A percentile compares a stretch with the other conserved stretches of the same genome.
Evolutionary conservation across 2,329 filamentous ascomycete species (phyloP).

Genomic region (Botrytis squamosa): DNA sequence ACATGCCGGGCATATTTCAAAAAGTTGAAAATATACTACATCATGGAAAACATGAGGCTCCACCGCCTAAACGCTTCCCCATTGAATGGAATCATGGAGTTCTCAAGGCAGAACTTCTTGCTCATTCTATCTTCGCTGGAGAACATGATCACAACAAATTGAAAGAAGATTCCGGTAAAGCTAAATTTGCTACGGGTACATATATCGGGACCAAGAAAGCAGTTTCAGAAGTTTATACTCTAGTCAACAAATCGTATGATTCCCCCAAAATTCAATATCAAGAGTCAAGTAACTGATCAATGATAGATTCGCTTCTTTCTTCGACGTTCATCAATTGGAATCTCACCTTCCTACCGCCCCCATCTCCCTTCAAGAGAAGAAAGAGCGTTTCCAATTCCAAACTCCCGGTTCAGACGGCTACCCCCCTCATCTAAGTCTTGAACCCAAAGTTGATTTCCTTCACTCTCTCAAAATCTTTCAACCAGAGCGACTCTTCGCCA

Average conservation of each 20-base stretch:
- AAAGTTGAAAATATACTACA: constrained; percentile 11
- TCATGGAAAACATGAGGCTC: constrained; percentile 1
- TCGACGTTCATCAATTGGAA: constrained; percentile 16
- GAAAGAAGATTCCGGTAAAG: neutral
- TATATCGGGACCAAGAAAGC: constrained; percentile 19
- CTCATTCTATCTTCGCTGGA: constrained; percentile 17
- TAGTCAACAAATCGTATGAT: constrained; percentile 15
- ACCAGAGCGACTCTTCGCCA: constrained; percentile 4
- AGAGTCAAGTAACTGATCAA: neutral
- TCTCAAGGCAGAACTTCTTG: constrained; percentile 14
- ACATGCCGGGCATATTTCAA: neutral
- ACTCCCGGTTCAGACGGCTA: constrained; percentile 10
- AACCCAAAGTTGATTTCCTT: neutral
- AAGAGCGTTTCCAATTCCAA: constrained; percentile 18
- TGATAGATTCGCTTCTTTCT: constrained; percentile 16
- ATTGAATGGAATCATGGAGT: constrained; percentile 17
- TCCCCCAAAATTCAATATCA: neutral
- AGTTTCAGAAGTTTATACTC: constrained; percentile 7
- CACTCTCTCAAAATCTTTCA: constrained; percentile 18
- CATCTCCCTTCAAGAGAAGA: neutral
- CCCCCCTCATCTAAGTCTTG: constrained; percentile 12
- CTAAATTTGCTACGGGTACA: constrained; percentile 13
- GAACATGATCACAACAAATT: neutral
- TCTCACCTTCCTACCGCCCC: neutral
- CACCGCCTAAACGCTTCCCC: neutral